A percentile compares a stretch with the other conserved stretches of the same genome.
These are phyloP conservation scores for Microthyrium microscopicum DNA, from an alignment of 2,329 filamentous ascomycete genomes.

Conservation along the genomic window DNA sequence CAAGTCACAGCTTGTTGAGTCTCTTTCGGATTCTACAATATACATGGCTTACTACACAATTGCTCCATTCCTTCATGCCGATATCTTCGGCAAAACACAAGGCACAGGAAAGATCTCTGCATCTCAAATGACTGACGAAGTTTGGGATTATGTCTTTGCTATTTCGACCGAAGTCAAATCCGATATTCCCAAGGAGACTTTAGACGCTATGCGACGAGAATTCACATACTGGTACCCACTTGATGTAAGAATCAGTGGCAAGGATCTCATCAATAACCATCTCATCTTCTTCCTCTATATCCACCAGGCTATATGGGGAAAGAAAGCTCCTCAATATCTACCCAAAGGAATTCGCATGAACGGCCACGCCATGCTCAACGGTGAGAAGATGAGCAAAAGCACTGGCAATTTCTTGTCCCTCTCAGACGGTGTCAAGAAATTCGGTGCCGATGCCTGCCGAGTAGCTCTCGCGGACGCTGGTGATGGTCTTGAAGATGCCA, in stretches of 20 bases:
- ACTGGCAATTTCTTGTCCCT: constrained; percentile 96
- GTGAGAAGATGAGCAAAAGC: constrained; percentile 96
- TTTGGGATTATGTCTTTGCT: constrained; percentile 92
- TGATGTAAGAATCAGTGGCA: constrained; percentile 74
- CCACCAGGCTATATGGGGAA: constrained; percentile 75
- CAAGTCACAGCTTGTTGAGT: constrained; percentile 75
- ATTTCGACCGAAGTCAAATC: constrained; percentile 52
- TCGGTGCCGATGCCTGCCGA: constrained; percentile 81
- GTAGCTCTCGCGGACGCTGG: constrained; percentile 89
- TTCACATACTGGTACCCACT: constrained; percentile 97
- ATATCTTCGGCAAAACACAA: constrained; percentile 64
- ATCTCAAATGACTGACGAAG: constrained; percentile 84
- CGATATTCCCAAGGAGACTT: constrained; percentile 54
- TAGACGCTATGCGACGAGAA: constrained; percentile 71
- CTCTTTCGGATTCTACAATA: constrained; percentile 77
- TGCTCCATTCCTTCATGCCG: constrained; percentile 53
- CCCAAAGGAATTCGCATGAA: constrained; percentile 74
- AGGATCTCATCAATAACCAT: constrained; percentile 88
- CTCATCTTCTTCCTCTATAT: constrained; percentile 92
- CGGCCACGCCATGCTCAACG: constrained; percentile 85
- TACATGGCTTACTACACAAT: constrained; percentile 63
- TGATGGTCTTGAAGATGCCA: constrained; percentile 86
- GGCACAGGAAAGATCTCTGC: constrained; percentile 54
- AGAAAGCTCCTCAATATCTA: constrained; percentile 52
- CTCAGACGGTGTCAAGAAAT: constrained; percentile 72